phyloP scores from a whole-genome alignment of 2,329 filamentous ascomycete genomes.

The Stachybotrys chartarum region DNA sequence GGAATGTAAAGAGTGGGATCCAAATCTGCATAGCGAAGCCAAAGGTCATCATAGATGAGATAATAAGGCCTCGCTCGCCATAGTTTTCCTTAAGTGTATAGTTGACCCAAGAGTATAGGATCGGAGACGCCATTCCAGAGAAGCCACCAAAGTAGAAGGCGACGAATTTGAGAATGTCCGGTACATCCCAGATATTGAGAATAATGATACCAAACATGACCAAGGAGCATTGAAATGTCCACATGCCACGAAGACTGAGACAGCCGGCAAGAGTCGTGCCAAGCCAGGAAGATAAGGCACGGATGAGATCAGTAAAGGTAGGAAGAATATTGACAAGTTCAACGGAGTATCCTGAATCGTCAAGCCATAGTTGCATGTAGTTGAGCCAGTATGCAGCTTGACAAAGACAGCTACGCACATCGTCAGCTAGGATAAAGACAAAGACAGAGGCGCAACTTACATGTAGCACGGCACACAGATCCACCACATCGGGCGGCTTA shows the following conservation, averaged over 20 bases:
- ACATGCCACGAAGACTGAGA: conserved; percentile 17
- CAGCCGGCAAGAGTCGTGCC: conserved; percentile 18
- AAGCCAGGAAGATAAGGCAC: conserved; percentile 17
- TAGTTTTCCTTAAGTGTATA: conserved; percentile 21
- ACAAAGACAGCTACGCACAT: conserved; percentile 8
- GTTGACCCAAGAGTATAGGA: conserved; percentile 24
- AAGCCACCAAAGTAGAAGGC: conserved; percentile 23
- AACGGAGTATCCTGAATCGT: conserved; percentile 12
- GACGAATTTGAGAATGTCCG: conserved; percentile 18
- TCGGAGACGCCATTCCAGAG: conserved; percentile 21
- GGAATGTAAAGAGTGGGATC: conserved; percentile 19
- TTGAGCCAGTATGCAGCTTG: conserved; percentile 16
- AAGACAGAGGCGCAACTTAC: conserved; percentile 5
- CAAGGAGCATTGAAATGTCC: conserved; percentile 14
- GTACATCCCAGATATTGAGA: conserved; percentile 20
- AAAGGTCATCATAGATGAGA: conserved; percentile 26
- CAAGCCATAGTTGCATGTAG: conserved; percentile 21
- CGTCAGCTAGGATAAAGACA: conserved; percentile 3
- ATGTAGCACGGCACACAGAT: conserved; percentile 15
- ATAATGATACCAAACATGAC: conserved; percentile 18
- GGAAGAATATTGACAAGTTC: conserved; percentile 19
- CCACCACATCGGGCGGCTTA: conserved; percentile 17
- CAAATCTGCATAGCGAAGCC: conserved; percentile 22
- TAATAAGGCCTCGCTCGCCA: conserved; percentile 22
- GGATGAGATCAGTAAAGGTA: conserved; percentile 17